These are phyloP conservation scores for Phaeosphaeria sp. DNA, from an alignment of 2,329 filamentous ascomycete genomes.

Conservation along the genomic window DNA sequence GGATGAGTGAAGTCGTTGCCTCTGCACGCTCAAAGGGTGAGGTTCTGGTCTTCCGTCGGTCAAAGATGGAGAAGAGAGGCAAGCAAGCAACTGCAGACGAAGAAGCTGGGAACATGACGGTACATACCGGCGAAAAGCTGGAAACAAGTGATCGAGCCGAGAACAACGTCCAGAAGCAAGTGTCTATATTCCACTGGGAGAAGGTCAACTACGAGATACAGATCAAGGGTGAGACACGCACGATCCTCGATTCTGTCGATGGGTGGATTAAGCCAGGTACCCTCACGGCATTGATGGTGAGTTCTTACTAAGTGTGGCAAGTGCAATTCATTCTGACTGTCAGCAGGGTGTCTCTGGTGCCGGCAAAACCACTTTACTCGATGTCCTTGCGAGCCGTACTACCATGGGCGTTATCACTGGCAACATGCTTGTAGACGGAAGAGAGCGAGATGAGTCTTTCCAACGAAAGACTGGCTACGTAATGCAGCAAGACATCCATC, in stretches of 20 bases:
- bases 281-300: slow-evolving; percentile 52
- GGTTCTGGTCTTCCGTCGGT: slow-evolving; percentile 66
- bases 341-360: slow-evolving; percentile 79
- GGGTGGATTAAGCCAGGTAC: slow-evolving; percentile 64
- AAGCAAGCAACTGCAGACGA: slow-evolving; percentile 41
- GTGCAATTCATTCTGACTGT: slow-evolving; percentile 7
- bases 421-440: slow-evolving; percentile 35
- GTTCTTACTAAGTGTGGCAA: not conserved
- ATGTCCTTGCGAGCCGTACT: slow-evolving; percentile 64
- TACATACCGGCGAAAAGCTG: slow-evolving; percentile 35
- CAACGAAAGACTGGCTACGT: slow-evolving; percentile 89
- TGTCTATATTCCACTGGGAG: slow-evolving; percentile 46
- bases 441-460: slow-evolving; percentile 72
- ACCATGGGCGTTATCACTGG: slow-evolving; percentile 38
- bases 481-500: slow-evolving; percentile 65
- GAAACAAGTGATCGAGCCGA: slow-evolving; percentile 35
- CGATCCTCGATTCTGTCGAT: slow-evolving; percentile 60
- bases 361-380: slow-evolving; percentile 88
- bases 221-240: slow-evolving; percentile 51
- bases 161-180: slow-evolving; percentile 41
- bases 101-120: slow-evolving; percentile 43
- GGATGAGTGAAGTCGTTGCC: slow-evolving; percentile 68
- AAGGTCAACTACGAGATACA: slow-evolving; percentile 34
- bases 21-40: slow-evolving; percentile 69
- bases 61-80: slow-evolving; percentile 45